Evolutionary conservation across 108 stramenopile genomes (phyloP).

Genomic region (Ochromonas danica): DNA sequence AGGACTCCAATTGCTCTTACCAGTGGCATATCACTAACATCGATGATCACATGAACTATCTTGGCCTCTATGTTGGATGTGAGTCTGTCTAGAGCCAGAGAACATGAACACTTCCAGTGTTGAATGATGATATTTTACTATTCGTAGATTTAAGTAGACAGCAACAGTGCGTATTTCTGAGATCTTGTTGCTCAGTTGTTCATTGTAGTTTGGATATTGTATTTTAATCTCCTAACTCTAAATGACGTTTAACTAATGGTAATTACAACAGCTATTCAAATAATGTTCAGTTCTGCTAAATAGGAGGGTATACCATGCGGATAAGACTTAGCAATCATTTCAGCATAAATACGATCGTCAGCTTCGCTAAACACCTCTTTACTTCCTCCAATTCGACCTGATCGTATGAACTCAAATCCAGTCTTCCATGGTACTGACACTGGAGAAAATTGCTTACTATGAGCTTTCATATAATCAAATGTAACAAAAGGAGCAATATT

Average conservation of each 20-base stretch:
- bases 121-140: no score
- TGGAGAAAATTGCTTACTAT: not conserved
- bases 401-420: constrained; percentile 33
- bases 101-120: no score
- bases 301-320: no score
- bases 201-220: no score
- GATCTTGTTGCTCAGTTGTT: no score
- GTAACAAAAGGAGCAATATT: not conserved
- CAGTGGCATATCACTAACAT: constrained; percentile 22
- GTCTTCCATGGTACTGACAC: constrained; percentile 29
- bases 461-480: constrained; percentile 32
- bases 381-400: constrained; percentile 18
- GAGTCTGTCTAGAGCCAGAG: not conserved
- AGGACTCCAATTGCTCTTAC: constrained; percentile 25
- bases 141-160: no score
- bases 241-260: no score
- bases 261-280: no score
- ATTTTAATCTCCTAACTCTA: no score
- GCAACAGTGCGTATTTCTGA: no score
- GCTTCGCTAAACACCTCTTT: not conserved
- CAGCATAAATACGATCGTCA: not conserved
- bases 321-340: no score
- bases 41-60: constrained; percentile 12
- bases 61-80: not conserved
- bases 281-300: no score